Base-by-base conservation (phyloP, 345 rosid genomes). In the Gossypium sturtianum region DNA sequence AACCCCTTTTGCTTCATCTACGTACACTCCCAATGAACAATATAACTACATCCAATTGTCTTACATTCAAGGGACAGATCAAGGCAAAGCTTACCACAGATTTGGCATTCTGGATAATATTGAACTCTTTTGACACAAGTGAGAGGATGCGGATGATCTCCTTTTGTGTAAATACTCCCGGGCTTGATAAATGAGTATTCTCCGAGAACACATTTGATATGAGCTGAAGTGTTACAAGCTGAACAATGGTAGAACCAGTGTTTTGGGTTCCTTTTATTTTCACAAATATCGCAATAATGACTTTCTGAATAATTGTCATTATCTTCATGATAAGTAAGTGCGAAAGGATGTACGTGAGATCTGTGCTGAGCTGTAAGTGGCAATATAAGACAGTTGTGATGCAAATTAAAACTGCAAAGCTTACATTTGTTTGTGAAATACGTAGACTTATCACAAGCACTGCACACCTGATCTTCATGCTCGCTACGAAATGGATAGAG, bases 261-360 rank as follows among this genome's bases (percentile, higher is more conserved):
- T 1, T 11, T 53, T 0, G 54, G 77, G 12, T 80, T 53, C 62
- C 61, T 78, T 70, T 61, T 20, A 69, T 75, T 67, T 5, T 74
- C 78, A 72, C 74, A 49, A 2, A 72, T 73, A 9, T 75, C 72
- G 61, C 83, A 80, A 41, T 73, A 73, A 41, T 10, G 3, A 20
- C 3, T 47, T 23, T 57, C 2, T 20, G 34, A 17, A 22, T 72
- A 59, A 6, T 44, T 20, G 0, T 38, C 15, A 34, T 4, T 2
- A 49, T 13, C 10, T 5, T 77, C 77, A 6, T 60, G 62, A n/a
- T 57, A 73, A 49, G 77, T 72, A 43, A 80, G 72, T 0, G 0
- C 9, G 20, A 61, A 70, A 67, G 25, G 80, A 61, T 68, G 54
- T 0, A 0, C 51, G 23, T 76, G 77, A 38, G 9, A 11, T 22